These are phyloP conservation scores for Barnettozyma botsteinii DNA, from an alignment of 805 yeast species.

Conservation along the genomic window DNA sequence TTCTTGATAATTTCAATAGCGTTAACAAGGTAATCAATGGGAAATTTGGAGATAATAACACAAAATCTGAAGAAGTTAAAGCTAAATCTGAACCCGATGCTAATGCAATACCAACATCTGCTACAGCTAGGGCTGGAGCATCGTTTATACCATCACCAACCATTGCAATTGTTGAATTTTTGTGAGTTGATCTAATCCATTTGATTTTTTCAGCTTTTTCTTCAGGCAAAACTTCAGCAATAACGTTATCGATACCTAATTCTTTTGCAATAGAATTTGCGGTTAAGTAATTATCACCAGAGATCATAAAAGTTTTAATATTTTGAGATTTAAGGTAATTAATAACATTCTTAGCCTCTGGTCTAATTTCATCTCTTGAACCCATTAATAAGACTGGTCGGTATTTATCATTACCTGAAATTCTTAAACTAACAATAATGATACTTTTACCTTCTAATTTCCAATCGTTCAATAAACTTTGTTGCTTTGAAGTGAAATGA, in stretches of 20 bases:
- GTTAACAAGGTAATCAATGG: slow-evolving; percentile 50
- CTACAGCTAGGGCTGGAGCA: slow-evolving; percentile 71
- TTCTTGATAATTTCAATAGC: slow-evolving; percentile 44
- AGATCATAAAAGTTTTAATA: slow-evolving; percentile 66
- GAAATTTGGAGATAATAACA: slow-evolving; percentile 47
- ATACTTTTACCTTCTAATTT: slow-evolving; percentile 60
- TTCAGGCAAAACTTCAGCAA: slow-evolving; percentile 69
- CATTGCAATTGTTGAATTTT: slow-evolving; percentile 47
- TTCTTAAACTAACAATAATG: slow-evolving; percentile 44
- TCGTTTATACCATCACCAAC: slow-evolving; percentile 83
- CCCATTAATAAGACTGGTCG: slow-evolving; percentile 45
- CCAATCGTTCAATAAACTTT: slow-evolving; percentile 42
- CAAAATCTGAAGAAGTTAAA: slow-evolving; percentile 67
- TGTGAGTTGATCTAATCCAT: slow-evolving; percentile 43
- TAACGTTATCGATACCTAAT: slow-evolving; percentile 54
- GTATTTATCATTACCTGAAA: slow-evolving; percentile 27
- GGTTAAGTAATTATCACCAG: slow-evolving; percentile 66
- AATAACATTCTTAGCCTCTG: slow-evolving; percentile 52
- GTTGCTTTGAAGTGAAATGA: slow-evolving; percentile 30
- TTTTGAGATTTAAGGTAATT: slow-evolving; percentile 33
- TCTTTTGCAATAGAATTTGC: slow-evolving; percentile 63
- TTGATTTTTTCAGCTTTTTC: slow-evolving; percentile 60
- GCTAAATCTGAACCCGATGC: slow-evolving; percentile 77
- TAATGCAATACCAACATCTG: slow-evolving; percentile 74
- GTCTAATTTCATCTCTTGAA: slow-evolving; percentile 54